Percentiles rank a stretch among this genome's conserved stretches.
Conservation (phyloP, 208 protist genomes). For the Trichomonas tenax region DNA sequence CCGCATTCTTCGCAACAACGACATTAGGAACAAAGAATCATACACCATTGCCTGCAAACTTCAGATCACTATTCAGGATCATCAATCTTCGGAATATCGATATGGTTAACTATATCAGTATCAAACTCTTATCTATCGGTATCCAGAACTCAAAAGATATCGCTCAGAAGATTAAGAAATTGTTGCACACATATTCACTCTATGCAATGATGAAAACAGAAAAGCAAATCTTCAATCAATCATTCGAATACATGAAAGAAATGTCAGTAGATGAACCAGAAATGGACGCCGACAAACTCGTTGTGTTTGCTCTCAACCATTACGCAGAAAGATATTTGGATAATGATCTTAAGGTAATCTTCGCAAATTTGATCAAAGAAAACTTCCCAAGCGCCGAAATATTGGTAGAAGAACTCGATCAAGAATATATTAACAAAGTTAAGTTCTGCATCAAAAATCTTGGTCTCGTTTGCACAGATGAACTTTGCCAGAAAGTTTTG, state of each 20-base stretch:
- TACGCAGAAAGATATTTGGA: conserved; percentile 48
- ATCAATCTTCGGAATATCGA: conserved; percentile 87
- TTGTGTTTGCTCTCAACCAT: neutral
- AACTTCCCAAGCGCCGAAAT: conserved; percentile 73
- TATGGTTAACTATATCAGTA: neutral
- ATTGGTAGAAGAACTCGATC: conserved; percentile 50
- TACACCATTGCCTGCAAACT: conserved; percentile 88
- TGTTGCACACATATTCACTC: neutral
- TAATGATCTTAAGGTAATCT: conserved; percentile 86
- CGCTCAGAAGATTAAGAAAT: neutral
- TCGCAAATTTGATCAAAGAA: conserved; percentile 85
- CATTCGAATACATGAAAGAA: neutral
- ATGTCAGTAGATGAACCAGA: neutral
- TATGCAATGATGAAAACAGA: neutral
- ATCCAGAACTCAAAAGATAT: neutral
- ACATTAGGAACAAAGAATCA: conserved; percentile 87
- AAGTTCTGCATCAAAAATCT: conserved; percentile 45
- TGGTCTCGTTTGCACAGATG: conserved; percentile 38
- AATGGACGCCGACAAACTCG: neutral
- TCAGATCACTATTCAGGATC: conserved; percentile 88
- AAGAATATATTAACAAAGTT: conserved; percentile 63
- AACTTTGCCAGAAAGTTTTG: conserved; percentile 3
- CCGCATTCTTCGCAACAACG: conserved; percentile 87
- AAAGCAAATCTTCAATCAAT: neutral
- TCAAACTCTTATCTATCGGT: neutral